A percentile compares a stretch with the other conserved stretches of the same genome.
Conservation (phyloP, 2,329 filamentous ascomycete genomes). For the Penicillium glabrum region DNA sequence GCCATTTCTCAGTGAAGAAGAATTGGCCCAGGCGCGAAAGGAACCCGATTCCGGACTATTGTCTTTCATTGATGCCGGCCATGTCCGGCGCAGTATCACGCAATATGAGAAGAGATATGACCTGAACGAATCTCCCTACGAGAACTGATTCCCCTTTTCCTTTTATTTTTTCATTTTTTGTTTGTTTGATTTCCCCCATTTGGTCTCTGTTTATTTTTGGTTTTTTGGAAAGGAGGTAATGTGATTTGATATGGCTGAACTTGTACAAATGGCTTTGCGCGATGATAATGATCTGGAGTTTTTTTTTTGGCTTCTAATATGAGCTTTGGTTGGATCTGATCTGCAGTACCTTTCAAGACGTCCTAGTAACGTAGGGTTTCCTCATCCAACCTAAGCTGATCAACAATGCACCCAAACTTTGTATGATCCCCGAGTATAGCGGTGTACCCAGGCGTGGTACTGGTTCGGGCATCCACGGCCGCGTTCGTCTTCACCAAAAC, state of each 20-base stretch:
- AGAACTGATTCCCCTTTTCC: slow-evolving; percentile 19
- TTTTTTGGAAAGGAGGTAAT: neutral
- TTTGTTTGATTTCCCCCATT: neutral
- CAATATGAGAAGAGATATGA: slow-evolving; percentile 28
- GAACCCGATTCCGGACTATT: slow-evolving; percentile 11
- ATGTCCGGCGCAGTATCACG: slow-evolving; percentile 24
- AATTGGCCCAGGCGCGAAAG: neutral
- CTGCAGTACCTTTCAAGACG: neutral
- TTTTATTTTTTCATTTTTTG: neutral
- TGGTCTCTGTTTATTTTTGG: neutral
- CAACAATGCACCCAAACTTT: neutral
- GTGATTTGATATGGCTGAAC: neutral
- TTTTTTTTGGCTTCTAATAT: neutral
- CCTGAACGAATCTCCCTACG: slow-evolving; percentile 30
- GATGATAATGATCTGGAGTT: neutral
- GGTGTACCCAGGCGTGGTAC: neutral
- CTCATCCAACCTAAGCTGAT: neutral
- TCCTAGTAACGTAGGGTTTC: neutral
- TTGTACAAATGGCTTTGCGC: neutral
- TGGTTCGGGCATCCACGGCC: neutral
- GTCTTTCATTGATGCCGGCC: slow-evolving; percentile 16
- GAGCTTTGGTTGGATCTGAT: neutral
- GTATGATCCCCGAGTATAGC: neutral
- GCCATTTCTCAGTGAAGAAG: slow-evolving; percentile 4
- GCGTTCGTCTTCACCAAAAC: neutral